Evolutionary conservation across 1,139 yeast genomes (phyloP).

Genomic region (Magnusiomyces suaveolens): DNA sequence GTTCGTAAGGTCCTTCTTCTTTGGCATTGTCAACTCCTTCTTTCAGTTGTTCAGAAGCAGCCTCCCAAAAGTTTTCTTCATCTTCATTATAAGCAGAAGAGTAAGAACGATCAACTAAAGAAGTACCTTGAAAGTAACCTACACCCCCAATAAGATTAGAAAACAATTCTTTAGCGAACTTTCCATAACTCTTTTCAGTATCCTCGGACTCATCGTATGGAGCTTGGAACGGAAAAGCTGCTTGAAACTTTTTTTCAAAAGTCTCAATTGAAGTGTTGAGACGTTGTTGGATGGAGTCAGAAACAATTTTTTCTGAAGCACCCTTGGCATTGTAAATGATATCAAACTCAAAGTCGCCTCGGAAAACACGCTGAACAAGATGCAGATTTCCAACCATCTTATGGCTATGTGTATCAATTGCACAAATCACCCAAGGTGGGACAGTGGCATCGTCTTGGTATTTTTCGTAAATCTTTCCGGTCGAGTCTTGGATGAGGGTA

Average conservation of each 20-base stretch:
- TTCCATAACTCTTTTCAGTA: conserved; percentile 26
- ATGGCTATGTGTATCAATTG: conserved; percentile 47
- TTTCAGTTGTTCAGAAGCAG: conserved; percentile 18
- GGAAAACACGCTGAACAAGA: conserved; percentile 62
- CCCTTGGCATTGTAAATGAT: conserved; percentile 48
- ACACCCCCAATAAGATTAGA: conserved; percentile 86
- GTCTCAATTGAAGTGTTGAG: conserved; percentile 34
- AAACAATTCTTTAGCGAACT: conserved; percentile 66
- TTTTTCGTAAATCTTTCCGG: conserved; percentile 40
- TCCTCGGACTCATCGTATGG: conserved; percentile 37
- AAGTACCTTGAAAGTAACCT: conserved; percentile 83
- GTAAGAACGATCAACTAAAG: conserved; percentile 67
- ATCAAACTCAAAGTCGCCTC: conserved; percentile 72
- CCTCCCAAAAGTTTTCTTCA: conserved; percentile 33
- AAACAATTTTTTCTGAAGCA: conserved; percentile 21
- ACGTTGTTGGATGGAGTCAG: conserved; percentile 33
- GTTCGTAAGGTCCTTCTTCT: conserved; percentile 37
- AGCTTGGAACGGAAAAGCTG: conserved; percentile 43
- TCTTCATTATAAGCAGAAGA: conserved; percentile 50
- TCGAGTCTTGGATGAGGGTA: conserved; percentile 59
- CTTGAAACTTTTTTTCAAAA: conserved; percentile 49
- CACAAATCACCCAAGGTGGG: conserved; percentile 36
- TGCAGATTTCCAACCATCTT: conserved; percentile 69
- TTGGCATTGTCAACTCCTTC: conserved; percentile 19
- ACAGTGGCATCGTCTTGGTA: conserved; percentile 30